A percentile compares a stretch with the other conserved stretches of the same genome.
Conservation (phyloP, 1,139 yeast species). For the Ogataea hybrid region DNA sequence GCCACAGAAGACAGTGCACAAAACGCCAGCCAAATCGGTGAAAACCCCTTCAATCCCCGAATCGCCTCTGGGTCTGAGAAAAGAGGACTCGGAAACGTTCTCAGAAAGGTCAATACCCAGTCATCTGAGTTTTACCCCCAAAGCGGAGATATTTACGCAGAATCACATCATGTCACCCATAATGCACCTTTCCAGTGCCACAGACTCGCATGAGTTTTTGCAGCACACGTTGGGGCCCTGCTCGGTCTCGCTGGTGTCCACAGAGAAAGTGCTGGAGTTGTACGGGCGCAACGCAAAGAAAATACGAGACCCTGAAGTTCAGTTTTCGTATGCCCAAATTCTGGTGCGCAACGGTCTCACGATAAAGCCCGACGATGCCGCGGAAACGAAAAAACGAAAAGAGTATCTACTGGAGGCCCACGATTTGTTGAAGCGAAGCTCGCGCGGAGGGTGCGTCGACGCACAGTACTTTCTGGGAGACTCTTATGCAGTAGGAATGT, state of each 20-base stretch:
- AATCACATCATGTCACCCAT: conserved; percentile 15
- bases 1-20: too few species aligned
- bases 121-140: conserved; percentile 10
- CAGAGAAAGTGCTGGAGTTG: conserved; percentile 83
- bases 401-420: conserved; percentile 75
- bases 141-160: conserved; percentile 9
- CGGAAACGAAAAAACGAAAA: conserved; percentile 34
- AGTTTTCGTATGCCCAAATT: conserved; percentile 83
- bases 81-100: conserved; percentile 3
- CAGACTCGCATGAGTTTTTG: conserved; percentile 18
- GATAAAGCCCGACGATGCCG: conserved; percentile 13
- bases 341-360: conserved; percentile 24
- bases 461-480: conserved; percentile 92
- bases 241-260: conserved; percentile 58
- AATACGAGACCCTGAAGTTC: conserved; percentile 78
- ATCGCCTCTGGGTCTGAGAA: conserved; percentile 10
- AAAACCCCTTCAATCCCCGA: conserved; percentile 13
- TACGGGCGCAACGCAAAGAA: conserved; percentile 84
- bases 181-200: conserved; percentile 11
- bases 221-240: conserved; percentile 54
- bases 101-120: conserved; percentile 10
- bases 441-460: conserved; percentile 81
- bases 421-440: conserved; percentile 63
- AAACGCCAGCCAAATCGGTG: not conserved
- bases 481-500: conserved; percentile 81